Conservation (phyloP, 1,284 basidiomycete species). For the Ceratobasidium sp. region DNA sequence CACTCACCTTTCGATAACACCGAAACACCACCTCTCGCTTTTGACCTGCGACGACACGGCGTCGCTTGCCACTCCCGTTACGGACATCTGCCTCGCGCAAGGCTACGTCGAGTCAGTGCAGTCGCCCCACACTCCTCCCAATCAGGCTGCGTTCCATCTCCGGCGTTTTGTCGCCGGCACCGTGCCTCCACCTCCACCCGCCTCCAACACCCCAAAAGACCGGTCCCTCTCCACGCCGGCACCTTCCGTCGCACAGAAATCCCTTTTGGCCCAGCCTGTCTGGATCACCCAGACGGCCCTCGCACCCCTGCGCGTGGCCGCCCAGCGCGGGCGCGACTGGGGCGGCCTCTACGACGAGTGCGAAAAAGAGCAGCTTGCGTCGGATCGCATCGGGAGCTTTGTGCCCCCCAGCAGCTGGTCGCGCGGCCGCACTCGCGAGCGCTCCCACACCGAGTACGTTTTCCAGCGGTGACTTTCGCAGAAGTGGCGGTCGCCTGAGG, state of each 20-base stretch:
- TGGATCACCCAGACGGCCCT: conserved; percentile 19
- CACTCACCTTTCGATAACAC: conserved; percentile 31
- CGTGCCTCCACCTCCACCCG: neutral
- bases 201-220: conserved; percentile 18
- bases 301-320: conserved; percentile 1
- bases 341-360: conserved; percentile 42
- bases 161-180: conserved; percentile 25
- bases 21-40: conserved; percentile 36
- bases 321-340: conserved; percentile 39
- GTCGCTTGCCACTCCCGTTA: conserved; percentile 40
- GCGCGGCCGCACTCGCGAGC: conserved; percentile 41
- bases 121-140: conserved; percentile 1
- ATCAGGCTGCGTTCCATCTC: conserved; percentile 30
- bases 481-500: conserved; percentile 43
- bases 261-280: conserved; percentile 27
- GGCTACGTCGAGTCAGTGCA: conserved; percentile 38
- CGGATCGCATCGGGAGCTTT: conserved; percentile 37
- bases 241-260: conserved; percentile 6
- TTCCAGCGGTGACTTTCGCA: conserved; percentile 42
- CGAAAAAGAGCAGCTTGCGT: conserved; percentile 43
- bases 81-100: conserved; percentile 35
- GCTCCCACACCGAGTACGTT: conserved; percentile 36
- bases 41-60: conserved; percentile 41
- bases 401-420: conserved; percentile 24
- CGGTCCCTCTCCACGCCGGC: conserved; percentile 17